Conservation (phyloP, 2,329 filamentous ascomycete genomes). For the Colletotrichum spinosum region DNA sequence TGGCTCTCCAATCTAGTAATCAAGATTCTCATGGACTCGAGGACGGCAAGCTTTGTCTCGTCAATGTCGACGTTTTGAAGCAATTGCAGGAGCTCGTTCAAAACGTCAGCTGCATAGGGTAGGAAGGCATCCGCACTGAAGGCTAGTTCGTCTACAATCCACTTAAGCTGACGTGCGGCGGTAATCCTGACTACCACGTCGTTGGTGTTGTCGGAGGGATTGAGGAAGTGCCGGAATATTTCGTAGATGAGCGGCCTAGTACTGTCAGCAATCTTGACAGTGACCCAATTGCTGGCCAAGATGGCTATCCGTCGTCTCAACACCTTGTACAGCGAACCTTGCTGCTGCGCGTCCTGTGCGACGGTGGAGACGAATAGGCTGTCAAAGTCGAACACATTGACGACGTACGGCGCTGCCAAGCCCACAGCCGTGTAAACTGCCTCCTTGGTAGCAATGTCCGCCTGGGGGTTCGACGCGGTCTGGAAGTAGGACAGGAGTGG, state of each 20-base stretch:
- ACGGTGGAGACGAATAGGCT: slow-evolving; percentile 80
- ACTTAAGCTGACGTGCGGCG: slow-evolving; percentile 85
- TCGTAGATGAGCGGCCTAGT: slow-evolving; percentile 84
- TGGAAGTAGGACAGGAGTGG: slow-evolving; percentile 87
- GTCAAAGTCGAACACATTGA: slow-evolving; percentile 85
- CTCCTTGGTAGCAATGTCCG: slow-evolving; percentile 86
- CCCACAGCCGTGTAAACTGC: slow-evolving; percentile 95
- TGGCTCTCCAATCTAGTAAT: slow-evolving; percentile 85
- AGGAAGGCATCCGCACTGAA: slow-evolving; percentile 81
- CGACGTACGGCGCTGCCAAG: slow-evolving; percentile 81
- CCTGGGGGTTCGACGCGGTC: slow-evolving; percentile 73
- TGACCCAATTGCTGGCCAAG: slow-evolving; percentile 88
- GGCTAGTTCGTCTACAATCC: slow-evolving; percentile 85
- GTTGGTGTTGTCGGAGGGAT: slow-evolving; percentile 81
- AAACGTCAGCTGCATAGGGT: slow-evolving; percentile 79
- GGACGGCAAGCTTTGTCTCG: slow-evolving; percentile 89
- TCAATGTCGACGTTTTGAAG: slow-evolving; percentile 83
- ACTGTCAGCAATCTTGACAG: slow-evolving; percentile 76
- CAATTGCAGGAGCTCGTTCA: slow-evolving; percentile 80
- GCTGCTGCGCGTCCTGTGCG: slow-evolving; percentile 79
- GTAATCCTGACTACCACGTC: slow-evolving; percentile 94
- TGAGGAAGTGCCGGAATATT: slow-evolving; percentile 88
- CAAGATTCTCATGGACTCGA: slow-evolving; percentile 86
- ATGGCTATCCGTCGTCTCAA: slow-evolving; percentile 90
- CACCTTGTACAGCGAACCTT: slow-evolving; percentile 76